Conservation (phyloP, 2,329 filamentous ascomycete genomes). For the Sporothrix protearum region DNA sequence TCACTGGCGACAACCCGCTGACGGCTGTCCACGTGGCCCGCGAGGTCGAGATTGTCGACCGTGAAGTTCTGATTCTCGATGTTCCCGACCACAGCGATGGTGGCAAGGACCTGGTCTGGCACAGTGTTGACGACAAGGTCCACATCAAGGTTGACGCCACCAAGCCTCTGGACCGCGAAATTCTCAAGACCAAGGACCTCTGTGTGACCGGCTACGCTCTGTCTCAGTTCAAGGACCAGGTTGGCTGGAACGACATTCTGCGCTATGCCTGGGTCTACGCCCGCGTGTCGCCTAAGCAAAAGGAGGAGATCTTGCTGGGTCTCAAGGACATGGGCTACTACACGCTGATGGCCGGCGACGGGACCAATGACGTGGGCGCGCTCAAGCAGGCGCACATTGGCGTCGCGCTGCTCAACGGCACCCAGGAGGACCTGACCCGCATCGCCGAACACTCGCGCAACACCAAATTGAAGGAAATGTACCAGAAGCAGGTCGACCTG, state of each 20-base stretch:
- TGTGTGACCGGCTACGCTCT: constrained; percentile 95
- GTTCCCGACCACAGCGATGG: constrained; percentile 84
- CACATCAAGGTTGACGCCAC: constrained; percentile 82
- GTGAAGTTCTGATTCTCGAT: constrained; percentile 90
- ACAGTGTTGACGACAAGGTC: constrained; percentile 86
- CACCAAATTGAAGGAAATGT: constrained; percentile 97
- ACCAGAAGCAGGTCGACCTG: constrained; percentile 88
- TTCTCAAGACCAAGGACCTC: constrained; percentile 81
- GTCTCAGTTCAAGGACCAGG: constrained; percentile 78
- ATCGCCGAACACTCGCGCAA: constrained; percentile 92
- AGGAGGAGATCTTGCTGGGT: constrained; percentile 95
- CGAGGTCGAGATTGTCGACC: constrained; percentile 95
- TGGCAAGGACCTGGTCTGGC: constrained; percentile 82
- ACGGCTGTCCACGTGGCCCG: constrained; percentile 94
- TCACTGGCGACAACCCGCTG: constrained; percentile 95
- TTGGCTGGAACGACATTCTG: constrained; percentile 71
- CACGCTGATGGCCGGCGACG: constrained; percentile 97
- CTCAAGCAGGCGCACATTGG: constrained; percentile 98
- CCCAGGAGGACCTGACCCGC: constrained; percentile 81
- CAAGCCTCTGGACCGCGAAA: constrained; percentile 73
- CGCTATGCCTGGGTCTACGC: constrained; percentile 97
- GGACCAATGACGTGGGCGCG: constrained; percentile 96
- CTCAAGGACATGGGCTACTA: constrained; percentile 97
- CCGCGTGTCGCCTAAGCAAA: constrained; percentile 96
- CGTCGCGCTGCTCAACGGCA: constrained; percentile 92